Evolutionary conservation across 306 rosid species (phyloP).

Genomic region (Oemleria cerasiformis): DNA sequence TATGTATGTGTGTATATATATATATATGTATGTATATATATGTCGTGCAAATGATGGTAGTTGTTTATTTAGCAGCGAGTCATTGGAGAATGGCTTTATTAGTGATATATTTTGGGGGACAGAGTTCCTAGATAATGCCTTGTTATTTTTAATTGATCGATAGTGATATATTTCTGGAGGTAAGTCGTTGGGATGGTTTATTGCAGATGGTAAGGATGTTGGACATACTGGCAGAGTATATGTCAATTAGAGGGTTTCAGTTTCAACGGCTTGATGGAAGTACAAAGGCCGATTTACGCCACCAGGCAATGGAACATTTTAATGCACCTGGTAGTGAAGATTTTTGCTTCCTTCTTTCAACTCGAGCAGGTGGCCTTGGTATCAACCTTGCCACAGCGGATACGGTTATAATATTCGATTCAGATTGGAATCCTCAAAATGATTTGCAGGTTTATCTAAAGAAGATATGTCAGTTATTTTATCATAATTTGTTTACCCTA

Average conservation of each 20-base stretch:
- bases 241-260: conserved; percentile 92
- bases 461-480: neutral
- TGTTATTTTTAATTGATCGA: neutral
- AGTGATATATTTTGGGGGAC: neutral
- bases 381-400: conserved; percentile 99
- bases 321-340: conserved; percentile 99
- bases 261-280: conserved; percentile 99
- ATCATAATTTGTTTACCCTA: neutral
- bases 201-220: conserved; percentile 98
- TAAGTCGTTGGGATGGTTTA: conserved; percentile 20
- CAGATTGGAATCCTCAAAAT: conserved; percentile 99
- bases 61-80: neutral
- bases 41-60: no score
- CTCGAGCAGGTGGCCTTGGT: conserved; percentile 97
- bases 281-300: conserved; percentile 94
- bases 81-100: neutral
- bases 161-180: conserved; percentile 15
- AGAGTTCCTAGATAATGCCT: neutral
- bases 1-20: no score
- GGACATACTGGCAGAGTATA: conserved; percentile 86
- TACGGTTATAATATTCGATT: conserved; percentile 96
- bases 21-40: no score
- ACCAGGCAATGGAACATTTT: conserved; percentile 99
- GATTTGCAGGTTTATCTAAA: conserved; percentile 74
- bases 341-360: conserved; percentile 98